These are phyloP conservation scores for Vigna hirtella DNA, from an alignment of 306 rosid genomes.

Conservation along the genomic window DNA sequence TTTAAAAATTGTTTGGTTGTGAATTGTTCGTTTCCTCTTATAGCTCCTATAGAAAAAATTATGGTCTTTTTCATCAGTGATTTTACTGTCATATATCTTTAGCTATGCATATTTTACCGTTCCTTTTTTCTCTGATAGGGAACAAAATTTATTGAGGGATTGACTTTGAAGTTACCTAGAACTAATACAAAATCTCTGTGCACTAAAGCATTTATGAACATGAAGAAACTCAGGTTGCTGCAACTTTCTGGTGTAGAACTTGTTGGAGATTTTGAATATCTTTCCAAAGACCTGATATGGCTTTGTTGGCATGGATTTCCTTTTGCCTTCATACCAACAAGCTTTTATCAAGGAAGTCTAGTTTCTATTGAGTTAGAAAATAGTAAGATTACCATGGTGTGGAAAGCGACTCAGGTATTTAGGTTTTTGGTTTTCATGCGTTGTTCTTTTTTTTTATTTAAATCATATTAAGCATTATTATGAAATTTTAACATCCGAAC, in stretches of 20 bases:
- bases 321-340: conserved; percentile 3
- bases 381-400: neutral
- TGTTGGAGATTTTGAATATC: conserved; percentile 43
- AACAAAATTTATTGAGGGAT: conserved; percentile 38
- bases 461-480: no score
- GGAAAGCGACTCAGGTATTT: conserved; percentile 43
- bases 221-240: conserved; percentile 47
- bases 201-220: conserved; percentile 35
- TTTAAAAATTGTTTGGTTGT: neutral
- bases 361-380: conserved; percentile 40
- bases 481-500: no score
- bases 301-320: conserved; percentile 42
- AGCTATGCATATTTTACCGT: neutral
- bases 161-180: conserved; percentile 33
- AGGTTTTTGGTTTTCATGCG: neutral
- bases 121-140: conserved; percentile 33
- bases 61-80: neutral
- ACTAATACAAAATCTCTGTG: neutral
- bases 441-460: no score
- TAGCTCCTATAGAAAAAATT: neutral
- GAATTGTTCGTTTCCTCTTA: neutral
- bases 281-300: conserved; percentile 41
- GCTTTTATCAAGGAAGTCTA: conserved; percentile 27
- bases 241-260: conserved; percentile 36
- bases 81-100: neutral